phyloP scores from a whole-genome alignment of 148 eudicot genomes.

The Linanthus parryae region DNA sequence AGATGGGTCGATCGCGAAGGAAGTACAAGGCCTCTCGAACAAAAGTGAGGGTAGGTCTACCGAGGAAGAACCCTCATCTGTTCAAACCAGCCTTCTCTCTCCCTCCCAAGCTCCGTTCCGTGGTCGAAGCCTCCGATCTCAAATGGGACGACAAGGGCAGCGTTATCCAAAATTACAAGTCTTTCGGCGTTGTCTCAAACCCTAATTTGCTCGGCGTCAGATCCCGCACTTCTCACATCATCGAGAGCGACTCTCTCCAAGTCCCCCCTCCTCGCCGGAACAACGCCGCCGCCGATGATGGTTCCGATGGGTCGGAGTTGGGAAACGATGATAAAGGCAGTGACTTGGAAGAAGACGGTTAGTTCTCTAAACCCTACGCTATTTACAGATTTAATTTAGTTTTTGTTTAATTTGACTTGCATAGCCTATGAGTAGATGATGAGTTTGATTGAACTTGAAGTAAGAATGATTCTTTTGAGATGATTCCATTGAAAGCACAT shows the following conservation, averaged over 20 bases:
- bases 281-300: not conserved
- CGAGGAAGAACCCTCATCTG: constrained; percentile 61
- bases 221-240: constrained; percentile 55
- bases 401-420: too few relatives aligned
- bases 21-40: constrained; percentile 66
- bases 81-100: constrained; percentile 72
- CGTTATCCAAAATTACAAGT: constrained; percentile 74
- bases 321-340: constrained; percentile 65
- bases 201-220: constrained; percentile 74
- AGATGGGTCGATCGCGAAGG: constrained; percentile 88
- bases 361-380: constrained; percentile 19
- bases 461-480: too few relatives aligned
- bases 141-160: constrained; percentile 81
- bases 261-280: constrained; percentile 31
- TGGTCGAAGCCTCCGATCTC: constrained; percentile 46
- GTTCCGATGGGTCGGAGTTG: constrained; percentile 33
- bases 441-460: too few relatives aligned
- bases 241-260: constrained; percentile 67
- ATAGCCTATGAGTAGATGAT: too few relatives aligned
- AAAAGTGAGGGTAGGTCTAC: constrained; percentile 73
- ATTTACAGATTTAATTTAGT: too few relatives aligned
- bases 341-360: constrained; percentile 93
- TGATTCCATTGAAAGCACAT: too few relatives aligned
- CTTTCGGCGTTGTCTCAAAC: constrained; percentile 82
- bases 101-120: constrained; percentile 70